phyloP scores from a whole-genome alignment of 768 basidiomycete species.

The Rhodotorula kratochvilovae region DNA sequence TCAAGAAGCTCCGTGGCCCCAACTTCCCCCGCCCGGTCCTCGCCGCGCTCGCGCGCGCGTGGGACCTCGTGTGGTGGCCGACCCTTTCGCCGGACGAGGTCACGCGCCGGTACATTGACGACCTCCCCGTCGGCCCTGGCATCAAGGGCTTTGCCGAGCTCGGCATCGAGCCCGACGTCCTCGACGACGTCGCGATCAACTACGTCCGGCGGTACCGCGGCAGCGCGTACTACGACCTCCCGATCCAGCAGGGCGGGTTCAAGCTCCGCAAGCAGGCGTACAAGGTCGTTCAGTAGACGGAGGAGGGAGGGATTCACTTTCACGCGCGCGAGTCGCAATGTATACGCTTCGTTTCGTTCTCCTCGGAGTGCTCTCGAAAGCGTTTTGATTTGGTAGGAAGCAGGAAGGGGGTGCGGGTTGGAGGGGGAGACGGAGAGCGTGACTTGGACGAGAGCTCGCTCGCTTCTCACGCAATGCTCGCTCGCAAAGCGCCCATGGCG shows the following conservation, averaged over 20 bases:
- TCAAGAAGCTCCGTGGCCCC: constrained; percentile 67
- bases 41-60: constrained; percentile 58
- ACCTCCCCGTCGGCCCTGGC: constrained; percentile 57
- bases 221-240: constrained; percentile 53
- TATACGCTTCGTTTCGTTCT: not conserved
- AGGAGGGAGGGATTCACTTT: not conserved
- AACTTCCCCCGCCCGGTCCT: constrained; percentile 72
- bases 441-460: too few relatives aligned
- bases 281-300: constrained; percentile 37
- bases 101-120: constrained; percentile 76
- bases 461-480: too few relatives aligned
- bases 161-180: constrained; percentile 71
- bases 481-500: too few relatives aligned
- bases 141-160: constrained; percentile 56
- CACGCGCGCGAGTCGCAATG: not conserved
- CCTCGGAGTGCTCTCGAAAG: too few relatives aligned
- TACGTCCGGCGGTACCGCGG: constrained; percentile 84
- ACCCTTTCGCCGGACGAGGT: constrained; percentile 86
- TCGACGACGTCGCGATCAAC: constrained; percentile 82
- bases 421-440: too few relatives aligned
- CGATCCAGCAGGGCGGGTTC: constrained; percentile 47
- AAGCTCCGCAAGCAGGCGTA: constrained; percentile 41
- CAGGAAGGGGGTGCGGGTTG: too few relatives aligned
- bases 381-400: too few relatives aligned
- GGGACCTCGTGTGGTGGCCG: constrained; percentile 81